A percentile compares a stretch with the other conserved stretches of the same genome.
Conservation (phyloP, 306 rosid species). For the Amphicarpaea edgeworthii region DNA sequence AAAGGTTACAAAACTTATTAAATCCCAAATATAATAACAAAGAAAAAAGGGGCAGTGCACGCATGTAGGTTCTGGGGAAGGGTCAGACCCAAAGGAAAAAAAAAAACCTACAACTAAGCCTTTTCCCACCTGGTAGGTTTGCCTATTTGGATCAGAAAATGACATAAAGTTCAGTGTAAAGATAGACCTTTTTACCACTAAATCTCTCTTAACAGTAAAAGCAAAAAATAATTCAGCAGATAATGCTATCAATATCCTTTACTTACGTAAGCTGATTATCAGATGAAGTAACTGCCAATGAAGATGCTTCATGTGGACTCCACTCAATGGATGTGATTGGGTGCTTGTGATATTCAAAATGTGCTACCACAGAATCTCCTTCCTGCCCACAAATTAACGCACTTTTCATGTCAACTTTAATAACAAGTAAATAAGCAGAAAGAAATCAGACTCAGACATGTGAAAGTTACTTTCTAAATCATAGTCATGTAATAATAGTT, state of each 20-base stretch:
- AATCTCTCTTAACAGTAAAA: slow-evolving; percentile 12
- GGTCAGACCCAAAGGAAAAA: slow-evolving; percentile 8
- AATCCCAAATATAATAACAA: neutral
- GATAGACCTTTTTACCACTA: neutral
- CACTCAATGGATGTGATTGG: slow-evolving; percentile 96
- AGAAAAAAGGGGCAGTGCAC: neutral
- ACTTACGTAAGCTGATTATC: slow-evolving; percentile 97
- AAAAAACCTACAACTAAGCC: neutral
- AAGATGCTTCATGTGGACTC: slow-evolving; percentile 95
- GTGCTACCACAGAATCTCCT: slow-evolving; percentile 86
- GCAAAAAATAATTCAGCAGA: neutral
- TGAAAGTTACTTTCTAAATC: slow-evolving; percentile 17
- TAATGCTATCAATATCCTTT: neutral
- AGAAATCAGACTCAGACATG: slow-evolving; percentile 26
- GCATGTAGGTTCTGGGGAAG: neutral
- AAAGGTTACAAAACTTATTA: slow-evolving; percentile 31
- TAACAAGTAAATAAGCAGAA: slow-evolving; percentile 17
- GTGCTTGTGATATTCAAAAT: slow-evolving; percentile 84
- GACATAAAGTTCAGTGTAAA: neutral
- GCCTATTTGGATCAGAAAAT: neutral
- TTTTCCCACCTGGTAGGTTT: neutral
- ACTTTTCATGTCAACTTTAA: slow-evolving; percentile 34
- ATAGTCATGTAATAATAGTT: slow-evolving; percentile 15
- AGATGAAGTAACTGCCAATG: slow-evolving; percentile 86
- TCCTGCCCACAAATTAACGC: slow-evolving; percentile 58